Conservation (phyloP, 371 early-diverging fungal genomes). For the Neoconidiobolus thromboides region DNA sequence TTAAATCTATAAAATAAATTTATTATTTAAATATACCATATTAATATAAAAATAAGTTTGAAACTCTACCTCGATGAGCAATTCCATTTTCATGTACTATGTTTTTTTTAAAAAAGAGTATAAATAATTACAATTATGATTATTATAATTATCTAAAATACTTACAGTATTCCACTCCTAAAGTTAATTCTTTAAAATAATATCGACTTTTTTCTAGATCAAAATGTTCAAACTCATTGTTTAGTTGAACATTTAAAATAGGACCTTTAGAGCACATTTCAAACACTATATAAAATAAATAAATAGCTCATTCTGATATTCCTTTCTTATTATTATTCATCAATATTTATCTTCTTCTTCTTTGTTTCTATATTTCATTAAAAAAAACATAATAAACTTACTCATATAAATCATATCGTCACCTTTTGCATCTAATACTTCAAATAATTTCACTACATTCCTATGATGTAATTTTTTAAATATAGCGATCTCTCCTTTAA, state of each 20-base stretch:
- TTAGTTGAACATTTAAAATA: conserved; percentile 43
- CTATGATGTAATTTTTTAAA: conserved; percentile 79
- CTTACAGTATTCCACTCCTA: conserved; percentile 87
- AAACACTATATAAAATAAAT: conserved; percentile 33
- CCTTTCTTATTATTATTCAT: too few relatives aligned
- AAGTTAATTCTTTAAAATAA: conserved; percentile 67
- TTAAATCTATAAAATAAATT: conserved; percentile 49
- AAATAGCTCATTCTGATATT: too few relatives aligned
- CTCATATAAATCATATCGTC: conserved; percentile 65
- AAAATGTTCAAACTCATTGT: conserved; percentile 27
- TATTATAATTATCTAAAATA: conserved; percentile 8
- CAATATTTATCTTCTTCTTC: too few relatives aligned
- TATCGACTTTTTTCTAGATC: conserved; percentile 26
- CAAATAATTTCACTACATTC: conserved; percentile 71
- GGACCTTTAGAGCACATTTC: conserved; percentile 66
- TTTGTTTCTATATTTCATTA: too few relatives aligned
- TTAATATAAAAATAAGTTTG: background rate
- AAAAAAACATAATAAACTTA: conserved; percentile 9
- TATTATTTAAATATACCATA: conserved; percentile 1
- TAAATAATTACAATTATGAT: background rate
- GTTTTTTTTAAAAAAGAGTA: too few relatives aligned
- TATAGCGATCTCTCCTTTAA: conserved; percentile 82
- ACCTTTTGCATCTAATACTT: conserved; percentile 78
- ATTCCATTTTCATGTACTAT: conserved; percentile 75
- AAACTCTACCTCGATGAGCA: conserved; percentile 43